A percentile compares a stretch with the other conserved stretches of the same genome.
Evolutionary conservation across 2,329 filamentous ascomycete species (phyloP).

Genomic region (Fusarium brevicatenulatum): DNA sequence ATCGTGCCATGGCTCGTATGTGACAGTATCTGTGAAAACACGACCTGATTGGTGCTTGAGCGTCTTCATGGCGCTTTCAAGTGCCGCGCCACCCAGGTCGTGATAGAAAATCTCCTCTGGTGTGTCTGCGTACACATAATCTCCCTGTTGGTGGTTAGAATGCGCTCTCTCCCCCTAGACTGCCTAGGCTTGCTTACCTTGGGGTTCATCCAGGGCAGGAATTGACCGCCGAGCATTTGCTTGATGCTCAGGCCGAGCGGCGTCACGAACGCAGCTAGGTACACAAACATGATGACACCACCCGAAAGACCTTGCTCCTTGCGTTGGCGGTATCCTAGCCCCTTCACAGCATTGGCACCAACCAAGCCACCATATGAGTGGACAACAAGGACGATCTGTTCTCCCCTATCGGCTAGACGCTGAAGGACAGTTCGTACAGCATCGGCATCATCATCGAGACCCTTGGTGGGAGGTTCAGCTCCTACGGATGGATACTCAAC

Average conservation of each 20-base stretch:
- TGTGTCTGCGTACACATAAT: conserved; percentile 22
- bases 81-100: conserved; percentile 29
- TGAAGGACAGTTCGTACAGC: conserved; percentile 45
- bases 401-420: conserved; percentile 47
- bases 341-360: conserved; percentile 50
- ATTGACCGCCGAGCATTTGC: conserved; percentile 39
- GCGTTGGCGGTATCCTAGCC: conserved; percentile 49
- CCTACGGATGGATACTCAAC: conserved; percentile 48
- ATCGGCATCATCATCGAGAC: conserved; percentile 46
- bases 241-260: conserved; percentile 43
- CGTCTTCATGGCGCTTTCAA: conserved; percentile 15
- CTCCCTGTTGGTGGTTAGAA: not conserved
- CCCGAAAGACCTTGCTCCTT: conserved; percentile 47
- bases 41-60: conserved; percentile 27
- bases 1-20: conserved; percentile 45
- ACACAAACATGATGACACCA: conserved; percentile 52
- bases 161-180: fast-evolving
- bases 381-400: conserved; percentile 54
- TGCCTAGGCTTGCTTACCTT: conserved; percentile 18
- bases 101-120: conserved; percentile 40
- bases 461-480: conserved; percentile 41
- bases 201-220: conserved; percentile 44
- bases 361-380: conserved; percentile 58
- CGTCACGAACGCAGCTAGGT: conserved; percentile 48
- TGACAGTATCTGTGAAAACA: conserved; percentile 35